Percentiles rank a stretch among this genome's conserved stretches.
Evolutionary conservation across 331 rosid genomes (phyloP).

Genomic region (Phaseolus coccineus): DNA sequence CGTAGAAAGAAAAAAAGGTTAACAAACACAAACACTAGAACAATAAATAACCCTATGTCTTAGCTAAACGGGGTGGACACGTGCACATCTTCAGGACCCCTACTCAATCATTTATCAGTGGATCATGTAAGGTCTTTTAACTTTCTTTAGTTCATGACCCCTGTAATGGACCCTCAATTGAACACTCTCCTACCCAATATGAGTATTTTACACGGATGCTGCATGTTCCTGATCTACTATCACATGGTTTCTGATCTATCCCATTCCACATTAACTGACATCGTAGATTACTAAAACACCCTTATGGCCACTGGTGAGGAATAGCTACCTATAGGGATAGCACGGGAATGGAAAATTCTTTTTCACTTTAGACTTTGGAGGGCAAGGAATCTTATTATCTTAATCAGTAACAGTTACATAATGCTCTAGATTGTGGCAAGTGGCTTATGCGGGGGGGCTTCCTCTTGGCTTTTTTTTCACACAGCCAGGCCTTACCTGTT

Average conservation of each 20-base stretch:
- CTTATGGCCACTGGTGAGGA: slow-evolving; percentile 19
- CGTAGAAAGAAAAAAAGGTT: not conserved
- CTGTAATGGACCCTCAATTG: slow-evolving; percentile 43
- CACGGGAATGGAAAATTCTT: slow-evolving; percentile 36
- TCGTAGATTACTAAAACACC: slow-evolving; percentile 50
- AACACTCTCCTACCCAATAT: slow-evolving; percentile 34
- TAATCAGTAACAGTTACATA: slow-evolving; percentile 17
- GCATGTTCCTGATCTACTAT: slow-evolving; percentile 56
- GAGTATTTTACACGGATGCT: slow-evolving; percentile 62
- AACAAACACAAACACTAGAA: slow-evolving; percentile 2
- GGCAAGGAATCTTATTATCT: slow-evolving; percentile 50
- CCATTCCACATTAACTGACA: slow-evolving; percentile 41
- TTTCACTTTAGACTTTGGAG: slow-evolving; percentile 30
- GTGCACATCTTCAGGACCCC: slow-evolving; percentile 48
- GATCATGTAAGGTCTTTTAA: slow-evolving; percentile 42
- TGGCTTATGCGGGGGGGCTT: slow-evolving; percentile 45
- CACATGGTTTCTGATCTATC: slow-evolving; percentile 75
- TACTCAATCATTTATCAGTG: slow-evolving; percentile 41
- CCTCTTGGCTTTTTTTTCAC: slow-evolving; percentile 40
- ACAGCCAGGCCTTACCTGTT: slow-evolving; percentile 29
- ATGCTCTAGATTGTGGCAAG: slow-evolving; percentile 42
- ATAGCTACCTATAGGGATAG: slow-evolving; percentile 33
- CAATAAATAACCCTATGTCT: not conserved
- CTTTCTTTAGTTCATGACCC: slow-evolving; percentile 46
- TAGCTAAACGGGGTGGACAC: slow-evolving; percentile 45